Percentiles rank a stretch among this genome's conserved stretches.
phyloP scores from a whole-genome alignment of 345 rosid species.

The Ailanthus altissimus region DNA sequence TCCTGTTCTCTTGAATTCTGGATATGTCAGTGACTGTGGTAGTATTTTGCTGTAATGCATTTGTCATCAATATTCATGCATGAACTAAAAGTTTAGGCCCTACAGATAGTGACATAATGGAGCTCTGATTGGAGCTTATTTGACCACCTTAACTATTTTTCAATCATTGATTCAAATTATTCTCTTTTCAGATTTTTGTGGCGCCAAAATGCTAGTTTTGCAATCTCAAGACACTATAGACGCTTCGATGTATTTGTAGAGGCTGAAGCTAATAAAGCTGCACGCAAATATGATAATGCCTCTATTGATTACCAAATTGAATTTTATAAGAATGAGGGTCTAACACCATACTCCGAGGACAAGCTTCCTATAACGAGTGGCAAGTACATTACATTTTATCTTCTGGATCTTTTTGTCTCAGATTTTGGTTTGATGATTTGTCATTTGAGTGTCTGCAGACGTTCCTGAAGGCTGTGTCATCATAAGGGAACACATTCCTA shows the following conservation, averaged over 20 bases:
- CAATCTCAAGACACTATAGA: conserved; percentile 79
- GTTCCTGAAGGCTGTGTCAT: conserved; percentile 98
- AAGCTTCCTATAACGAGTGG: conserved; percentile 94
- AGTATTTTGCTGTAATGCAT: neutral
- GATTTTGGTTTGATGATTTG: conserved; percentile 13
- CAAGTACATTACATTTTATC: conserved; percentile 28
- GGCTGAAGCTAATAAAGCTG: conserved; percentile 94
- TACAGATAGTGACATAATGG: neutral
- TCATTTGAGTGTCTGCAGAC: conserved; percentile 47
- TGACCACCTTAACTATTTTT: neutral
- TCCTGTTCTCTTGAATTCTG: neutral
- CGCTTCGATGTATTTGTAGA: conserved; percentile 86
- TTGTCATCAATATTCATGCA: neutral
- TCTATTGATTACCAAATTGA: conserved; percentile 80
- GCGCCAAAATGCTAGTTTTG: conserved; percentile 73
- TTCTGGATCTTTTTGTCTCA: conserved; percentile 2
- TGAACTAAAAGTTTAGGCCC: neutral
- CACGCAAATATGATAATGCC: conserved; percentile 72
- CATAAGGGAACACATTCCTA: conserved; percentile 77
- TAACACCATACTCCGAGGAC: conserved; percentile 67
- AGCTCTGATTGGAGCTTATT: neutral
- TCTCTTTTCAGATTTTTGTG: conserved; percentile 64
- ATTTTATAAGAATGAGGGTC: conserved; percentile 77
- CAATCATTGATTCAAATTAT: neutral
- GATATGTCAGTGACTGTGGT: neutral